Evolutionary conservation across 2,329 filamentous ascomycete species (phyloP).

Genomic region (Cytospora chrysosperma): DNA sequence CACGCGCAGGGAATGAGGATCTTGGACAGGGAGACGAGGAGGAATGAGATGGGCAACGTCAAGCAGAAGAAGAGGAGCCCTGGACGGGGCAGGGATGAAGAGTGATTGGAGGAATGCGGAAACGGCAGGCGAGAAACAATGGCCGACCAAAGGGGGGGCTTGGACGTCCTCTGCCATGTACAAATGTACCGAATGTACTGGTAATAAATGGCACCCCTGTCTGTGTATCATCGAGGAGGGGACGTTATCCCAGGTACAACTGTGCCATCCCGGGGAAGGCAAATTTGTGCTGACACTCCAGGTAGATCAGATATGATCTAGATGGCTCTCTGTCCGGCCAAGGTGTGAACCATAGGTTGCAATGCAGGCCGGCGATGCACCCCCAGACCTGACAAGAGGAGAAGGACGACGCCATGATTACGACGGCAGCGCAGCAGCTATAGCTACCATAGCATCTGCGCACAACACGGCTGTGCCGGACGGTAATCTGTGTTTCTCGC

Average conservation of each 20-base stretch:
- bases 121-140: slow-evolving; percentile 23
- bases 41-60: slow-evolving; percentile 17
- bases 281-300: slow-evolving; percentile 1
- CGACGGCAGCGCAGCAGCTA: slow-evolving; percentile 1
- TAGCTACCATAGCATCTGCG: neutral
- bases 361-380: slow-evolving; percentile 17
- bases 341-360: slow-evolving; percentile 16
- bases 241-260: neutral
- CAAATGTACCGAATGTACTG: neutral
- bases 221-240: neutral
- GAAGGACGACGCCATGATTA: slow-evolving; percentile 8
- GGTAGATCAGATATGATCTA: slow-evolving; percentile 9
- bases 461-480: neutral
- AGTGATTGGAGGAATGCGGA: slow-evolving; percentile 20
- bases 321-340: slow-evolving; percentile 9
- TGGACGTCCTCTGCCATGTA: neutral
- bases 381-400: slow-evolving; percentile 4
- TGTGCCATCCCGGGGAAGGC: neutral
- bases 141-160: neutral
- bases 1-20: slow-evolving; percentile 22
- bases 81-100: slow-evolving; percentile 15
- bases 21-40: slow-evolving; percentile 11
- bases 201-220: slow-evolving; percentile 3
- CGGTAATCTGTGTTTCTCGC: neutral
- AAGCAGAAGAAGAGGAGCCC: slow-evolving; percentile 2